These are phyloP conservation scores for Suillus lakei DNA, from an alignment of 768 basidiomycete species.

Conservation along the genomic window DNA sequence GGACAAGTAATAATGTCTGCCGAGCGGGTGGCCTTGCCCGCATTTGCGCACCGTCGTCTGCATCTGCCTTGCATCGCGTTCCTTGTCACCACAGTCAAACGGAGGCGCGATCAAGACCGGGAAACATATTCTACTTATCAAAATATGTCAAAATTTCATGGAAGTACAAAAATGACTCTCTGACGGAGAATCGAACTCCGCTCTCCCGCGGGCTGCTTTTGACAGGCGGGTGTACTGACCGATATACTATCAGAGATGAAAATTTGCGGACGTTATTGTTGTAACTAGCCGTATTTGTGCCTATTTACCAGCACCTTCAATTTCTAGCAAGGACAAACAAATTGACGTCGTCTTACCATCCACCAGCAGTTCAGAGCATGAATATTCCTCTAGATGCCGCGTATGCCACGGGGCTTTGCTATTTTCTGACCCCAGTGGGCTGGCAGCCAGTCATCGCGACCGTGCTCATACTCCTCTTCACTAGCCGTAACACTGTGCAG, in stretches of 20 bases:
- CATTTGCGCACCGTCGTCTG: too few relatives aligned
- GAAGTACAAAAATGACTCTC: neutral
- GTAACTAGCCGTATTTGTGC: constrained; percentile 2
- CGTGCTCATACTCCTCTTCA: constrained; percentile 1
- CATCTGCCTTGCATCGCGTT: neutral
- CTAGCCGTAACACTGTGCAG: neutral
- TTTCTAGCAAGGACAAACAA: constrained; percentile 7
- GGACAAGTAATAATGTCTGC: too few relatives aligned
- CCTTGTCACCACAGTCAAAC: neutral
- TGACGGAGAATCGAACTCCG: constrained; percentile 7
- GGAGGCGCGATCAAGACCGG: neutral
- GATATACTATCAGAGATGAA: constrained; percentile 9
- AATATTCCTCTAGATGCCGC: neutral
- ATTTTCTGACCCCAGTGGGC: neutral
- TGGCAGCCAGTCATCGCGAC: neutral
- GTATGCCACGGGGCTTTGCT: neutral
- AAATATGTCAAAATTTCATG: neutral
- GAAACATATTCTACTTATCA: too few relatives aligned
- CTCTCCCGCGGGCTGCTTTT: constrained; percentile 3
- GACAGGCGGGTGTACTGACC: constrained; percentile 9
- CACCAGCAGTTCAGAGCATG: neutral
- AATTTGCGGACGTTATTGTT: neutral
- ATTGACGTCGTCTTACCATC: neutral
- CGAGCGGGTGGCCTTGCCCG: too few relatives aligned
- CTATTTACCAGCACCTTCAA: constrained; percentile 2